phyloP scores from a whole-genome alignment of 2,329 filamentous ascomycete genomes.

The Xylariaceae sp. region DNA sequence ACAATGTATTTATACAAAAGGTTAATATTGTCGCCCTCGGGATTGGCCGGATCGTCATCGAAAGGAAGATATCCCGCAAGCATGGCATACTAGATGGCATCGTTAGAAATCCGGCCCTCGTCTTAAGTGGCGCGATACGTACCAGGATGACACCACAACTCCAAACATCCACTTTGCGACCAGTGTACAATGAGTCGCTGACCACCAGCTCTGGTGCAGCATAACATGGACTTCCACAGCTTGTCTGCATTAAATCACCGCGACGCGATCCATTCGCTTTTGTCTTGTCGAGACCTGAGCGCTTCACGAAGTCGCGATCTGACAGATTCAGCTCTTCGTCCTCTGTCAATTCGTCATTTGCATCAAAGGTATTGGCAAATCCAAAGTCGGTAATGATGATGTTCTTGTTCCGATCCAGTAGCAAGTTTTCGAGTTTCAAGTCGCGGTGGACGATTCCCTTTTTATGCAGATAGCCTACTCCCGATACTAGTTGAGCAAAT shows the following conservation, averaged over 20 bases:
- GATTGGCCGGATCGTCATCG: constrained; percentile 96
- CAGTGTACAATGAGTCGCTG: constrained; percentile 94
- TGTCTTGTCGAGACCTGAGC: constrained; percentile 76
- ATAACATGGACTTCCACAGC: constrained; percentile 96
- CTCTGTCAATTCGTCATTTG: constrained; percentile 79
- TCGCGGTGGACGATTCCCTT: constrained; percentile 98
- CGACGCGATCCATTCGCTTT: constrained; percentile 72
- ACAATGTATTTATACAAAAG: constrained; percentile 99
- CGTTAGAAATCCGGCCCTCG: too few species aligned
- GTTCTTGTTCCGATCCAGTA: constrained; percentile 93
- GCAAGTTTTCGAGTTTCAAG: constrained; percentile 90
- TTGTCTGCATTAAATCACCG: constrained; percentile 97
- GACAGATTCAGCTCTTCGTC: constrained; percentile 84
- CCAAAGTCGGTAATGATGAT: constrained; percentile 99
- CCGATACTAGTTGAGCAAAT: constrained; percentile 93
- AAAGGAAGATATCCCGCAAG: constrained; percentile 95
- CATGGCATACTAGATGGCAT: constrained; percentile 81
- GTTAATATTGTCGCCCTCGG: constrained; percentile 98
- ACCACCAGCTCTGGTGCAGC: constrained; percentile 95
- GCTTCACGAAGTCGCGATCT: constrained; percentile 85
- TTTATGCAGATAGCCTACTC: constrained; percentile 95
- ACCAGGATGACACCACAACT: constrained; percentile 98
- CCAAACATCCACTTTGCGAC: constrained; percentile 97
- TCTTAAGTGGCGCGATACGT: constrained; percentile 32
- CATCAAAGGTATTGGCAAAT: constrained; percentile 96